Evolutionary conservation across 2,329 filamentous ascomycete genomes (phyloP), one percentile per base, ranked within the genome.

Genomic region (Talaromyces sp.): DNA sequence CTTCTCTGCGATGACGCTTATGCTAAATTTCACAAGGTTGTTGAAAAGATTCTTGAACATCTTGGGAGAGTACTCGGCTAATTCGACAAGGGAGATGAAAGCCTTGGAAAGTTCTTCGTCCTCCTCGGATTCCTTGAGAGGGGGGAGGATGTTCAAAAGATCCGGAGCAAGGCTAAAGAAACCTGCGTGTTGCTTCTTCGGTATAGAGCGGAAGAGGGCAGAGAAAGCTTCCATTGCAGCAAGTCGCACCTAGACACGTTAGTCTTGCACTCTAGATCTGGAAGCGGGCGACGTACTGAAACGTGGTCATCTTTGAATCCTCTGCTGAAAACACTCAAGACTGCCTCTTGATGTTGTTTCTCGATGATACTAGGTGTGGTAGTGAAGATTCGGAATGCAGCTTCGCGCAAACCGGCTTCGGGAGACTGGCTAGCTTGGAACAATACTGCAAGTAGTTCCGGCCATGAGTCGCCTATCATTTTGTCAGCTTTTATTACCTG

Each of bases 11-110:
- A 99, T 91, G 65, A 98, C 93, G 7, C 91, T 92, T 66, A 98
- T 89, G 76, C 90, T 94, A 80, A 99, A 97, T 71, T 91, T 89
- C 60, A 98, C 94, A 3, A 99, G 85, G 73, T 92, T 93, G 74
- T 90, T 90, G 82, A 99, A 99, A n/a, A 96, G 84, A 22, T 86
- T 86, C 80, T 95, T 96, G 82, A 99, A 99, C 93, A 98, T 98
- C 80, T 95, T 96, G 24, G 94, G 93, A 24, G 92, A 90, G n/a
- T 90, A 86, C 79, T 98, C 95, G 45, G 95, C 95, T 63, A 99
- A 85, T 69, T 98, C 95, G 72, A 99, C 97, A 57, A 99, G 85
- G 27, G 94, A 90, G 64, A 97, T 83, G 49, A 99, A 87, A 24
- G 93, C 93, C 75, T 93, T 93, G 70, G 92, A 94, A 16, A 99